Evolutionary conservation across 1,284 basidiomycete species (phyloP), one percentile per base, ranked within the genome.

Genomic region (Cystobasidiaceae sp.): DNA sequence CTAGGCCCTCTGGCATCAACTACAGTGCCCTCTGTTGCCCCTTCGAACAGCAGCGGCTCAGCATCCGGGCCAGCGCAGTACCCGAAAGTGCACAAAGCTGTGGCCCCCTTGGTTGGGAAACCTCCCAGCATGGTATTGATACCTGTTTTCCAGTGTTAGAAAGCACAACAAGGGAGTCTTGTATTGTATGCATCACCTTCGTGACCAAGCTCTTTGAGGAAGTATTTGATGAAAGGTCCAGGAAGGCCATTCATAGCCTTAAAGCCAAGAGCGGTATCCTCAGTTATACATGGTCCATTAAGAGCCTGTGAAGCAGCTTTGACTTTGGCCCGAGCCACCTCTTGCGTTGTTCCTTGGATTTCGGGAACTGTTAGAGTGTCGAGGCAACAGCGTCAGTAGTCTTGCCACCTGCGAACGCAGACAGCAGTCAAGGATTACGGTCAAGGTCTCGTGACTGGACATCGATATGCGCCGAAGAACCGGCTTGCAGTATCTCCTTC

Each of bases 141-240:
- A 30, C 94, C 93, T 81, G 72, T 4, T 8, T 25, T 33, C 4
- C 39, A 48, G n/a, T n/a, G n/a, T n/a, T n/a, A n/a, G n/a, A n/a
- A n/a, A n/a, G n/a, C n/a, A n/a, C n/a, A n/a, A 44, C 1, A 49
- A 46, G 2, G 63, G 1, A 39, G 30, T 49, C 37, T 21, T 49
- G 15, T n/a, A 49, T 3, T n/a, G 11, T 19, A 9, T 32, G 19
- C 71, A 79, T 64, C 63, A 82, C 84, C 85, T 71, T 89, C 86
- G 72, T 91, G 88, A 0, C 93, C 93, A 3, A 96, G 77, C 21
- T 82, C 82, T 54, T 81, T 81, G 72, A 94, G 78, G 76, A 97
- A 97, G 73, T 91, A 83, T 75, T 98, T 98, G 82, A 98, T 96
- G 78, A 97, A 98, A 0, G 93, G 93, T 0, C 94, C 96, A 1